Evolutionary conservation across 441 rosid species (phyloP), one percentile per base, ranked within the genome.

Genomic region (Dalechampia spathulata): DNA sequence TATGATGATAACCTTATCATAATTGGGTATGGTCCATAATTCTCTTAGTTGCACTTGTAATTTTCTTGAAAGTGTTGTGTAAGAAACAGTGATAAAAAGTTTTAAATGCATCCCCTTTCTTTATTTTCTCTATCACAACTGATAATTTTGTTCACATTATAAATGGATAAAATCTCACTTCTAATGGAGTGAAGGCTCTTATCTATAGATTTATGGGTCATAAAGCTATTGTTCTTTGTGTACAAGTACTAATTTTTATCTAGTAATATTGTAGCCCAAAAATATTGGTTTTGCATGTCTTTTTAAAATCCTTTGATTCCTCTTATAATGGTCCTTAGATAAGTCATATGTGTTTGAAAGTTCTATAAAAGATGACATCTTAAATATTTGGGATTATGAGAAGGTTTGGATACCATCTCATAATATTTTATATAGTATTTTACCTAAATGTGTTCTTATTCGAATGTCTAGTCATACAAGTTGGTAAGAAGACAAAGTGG

Each of bases 361-460:
- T 68, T 93, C 97, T 13, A 97, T 97, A 12, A 97, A 93, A 70
- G 99, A 93, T 72, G 97, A 96, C 45, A 86, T 93, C 63, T 64
- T 93, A 52, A 93, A 93, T 80, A 83, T 93, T 58, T 93, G 99
- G 96, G 97, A 93, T 70, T 81, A 83, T 65, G 97, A 90, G 17
- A 82, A 75, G 96, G 99, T 93, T 26, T 41, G 76, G 55, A 61
- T 61, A 13, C 44, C n/a, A 27, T 44, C 46, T 26, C 16, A 32
- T 23, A 42, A 34, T 47, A 20, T 22, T 26, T 2, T 30, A 5
- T 22, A 50, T 25, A n/a, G 26, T 44, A 9, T 52, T 71, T 21
- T 36, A 30, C 60, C 50, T 46, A 30, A 54, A 36, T 17, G 15
- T 19, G 26, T 52, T 19, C 9, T 41, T 0, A 14, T 11, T 19